Evolutionary conservation across 257 asterid species (phyloP), one percentile per base, ranked within the genome.

Genomic region (Cordia subcordata): DNA sequence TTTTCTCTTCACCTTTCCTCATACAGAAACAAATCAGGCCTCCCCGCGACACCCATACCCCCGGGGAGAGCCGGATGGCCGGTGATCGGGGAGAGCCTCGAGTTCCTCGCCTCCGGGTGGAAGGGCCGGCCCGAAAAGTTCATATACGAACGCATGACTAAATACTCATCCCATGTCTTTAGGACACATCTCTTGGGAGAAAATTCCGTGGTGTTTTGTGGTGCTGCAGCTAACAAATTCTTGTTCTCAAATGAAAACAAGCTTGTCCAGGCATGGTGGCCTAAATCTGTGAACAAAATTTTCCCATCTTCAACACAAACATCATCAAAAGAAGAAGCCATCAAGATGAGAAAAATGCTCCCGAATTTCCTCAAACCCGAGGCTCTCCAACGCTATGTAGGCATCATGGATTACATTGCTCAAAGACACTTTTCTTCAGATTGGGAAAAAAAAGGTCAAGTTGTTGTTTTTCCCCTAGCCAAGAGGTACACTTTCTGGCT

Each of bases 231-330:
- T 0, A 80, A 78, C 56, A 80, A 69, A 50, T 83, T 83, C 70
- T 62, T 83, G 57, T 83, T 80, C 55, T 83, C 85, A 0, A 83
- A 83, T n/a, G 90, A 83, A 55, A 80, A 80, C 54, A 80, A 78
- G 69, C 68, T 83, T 3, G 85, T 83, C 8, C 83, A 78, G 55
- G 60, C 81, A 35, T 83, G 90, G 87, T 83, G 86, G 83, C 90
- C 87, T 8, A 58, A 50, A 13, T 80, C 87, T 0, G 81, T 83
- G 0, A 63, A 75, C 73, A 77, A 77, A 33, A 55, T 81, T 1
- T 82, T 82, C 55, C 88, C 83, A 0, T 81, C 79, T 14, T 73
- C 82, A 0, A 57, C 65, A 0, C 83, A 82, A 63, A 71, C 81
- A 12, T 82, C 88, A 0, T 73, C 83, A 0, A 77, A 71, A 52